A percentile compares a stretch with the other conserved stretches of the same genome.
These are phyloP conservation scores for Trypanosoma lewisi DNA, from an alignment of 208 protist genomes.

Conservation along the genomic window DNA sequence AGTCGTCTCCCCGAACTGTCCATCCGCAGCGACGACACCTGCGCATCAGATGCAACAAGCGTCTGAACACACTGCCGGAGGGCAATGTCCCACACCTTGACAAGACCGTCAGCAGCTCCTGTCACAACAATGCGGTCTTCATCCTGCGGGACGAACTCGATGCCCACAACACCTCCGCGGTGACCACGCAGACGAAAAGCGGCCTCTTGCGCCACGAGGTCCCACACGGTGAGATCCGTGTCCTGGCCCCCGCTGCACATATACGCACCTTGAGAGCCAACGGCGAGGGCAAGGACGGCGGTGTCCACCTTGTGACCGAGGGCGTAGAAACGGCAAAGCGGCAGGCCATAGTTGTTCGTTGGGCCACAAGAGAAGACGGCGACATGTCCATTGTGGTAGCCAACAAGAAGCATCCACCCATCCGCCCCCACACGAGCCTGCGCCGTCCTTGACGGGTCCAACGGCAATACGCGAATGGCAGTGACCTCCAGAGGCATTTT, in stretches of 20 bases:
- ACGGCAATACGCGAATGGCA: constrained; percentile 48
- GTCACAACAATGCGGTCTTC: constrained; percentile 53
- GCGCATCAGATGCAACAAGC: constrained; percentile 77
- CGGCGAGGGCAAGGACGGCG: constrained; percentile 82
- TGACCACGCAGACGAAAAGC: constrained; percentile 85
- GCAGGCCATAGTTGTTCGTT: constrained; percentile 79
- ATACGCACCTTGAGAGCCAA: constrained; percentile 41
- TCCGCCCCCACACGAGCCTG: constrained; percentile 26
- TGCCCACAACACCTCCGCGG: constrained; percentile 69
- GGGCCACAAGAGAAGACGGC: constrained; percentile 69
- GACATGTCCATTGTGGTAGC: constrained; percentile 84
- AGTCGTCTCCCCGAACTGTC: constrained; percentile 61
- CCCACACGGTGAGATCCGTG: constrained; percentile 98
- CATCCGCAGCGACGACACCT: constrained; percentile 65
- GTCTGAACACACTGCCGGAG: constrained; percentile 88
- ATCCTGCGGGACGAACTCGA: constrained; percentile 51
- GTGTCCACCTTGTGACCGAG: constrained; percentile 83
- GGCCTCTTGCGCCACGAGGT: constrained; percentile 83
- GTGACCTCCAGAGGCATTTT: constrained; percentile 86
- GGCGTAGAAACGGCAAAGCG: constrained; percentile 79
- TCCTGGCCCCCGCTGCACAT: constrained; percentile 94
- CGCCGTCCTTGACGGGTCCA: constrained; percentile 18
- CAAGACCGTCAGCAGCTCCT: constrained; percentile 75
- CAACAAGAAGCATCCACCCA: constrained; percentile 78
- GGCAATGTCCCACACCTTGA: constrained; percentile 86